Evolutionary conservation across 2,329 filamentous ascomycete genomes (phyloP).

Genomic region (Alternaria longipes): DNA sequence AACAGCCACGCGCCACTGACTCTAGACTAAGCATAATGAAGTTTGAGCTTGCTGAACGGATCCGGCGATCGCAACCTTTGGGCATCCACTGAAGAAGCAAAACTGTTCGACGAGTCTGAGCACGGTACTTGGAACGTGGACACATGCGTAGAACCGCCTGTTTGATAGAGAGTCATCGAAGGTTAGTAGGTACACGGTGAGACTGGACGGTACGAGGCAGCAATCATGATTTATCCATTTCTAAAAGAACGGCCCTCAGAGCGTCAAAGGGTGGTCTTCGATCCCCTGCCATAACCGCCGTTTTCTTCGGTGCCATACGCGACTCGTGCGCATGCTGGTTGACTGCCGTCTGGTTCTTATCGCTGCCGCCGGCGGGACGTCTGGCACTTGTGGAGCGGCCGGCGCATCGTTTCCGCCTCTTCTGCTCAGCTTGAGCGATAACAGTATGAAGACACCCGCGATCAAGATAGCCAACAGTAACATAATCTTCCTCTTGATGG

Average conservation of each 20-base stretch:
- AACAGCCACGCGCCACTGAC: neutral
- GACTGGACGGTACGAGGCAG: conserved; percentile 10
- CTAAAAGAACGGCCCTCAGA: neutral
- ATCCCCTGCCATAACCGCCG: conserved; percentile 41
- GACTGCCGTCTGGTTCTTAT: conserved; percentile 29
- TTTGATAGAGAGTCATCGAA: neutral
- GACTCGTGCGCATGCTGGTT: conserved; percentile 27
- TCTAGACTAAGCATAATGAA: neutral
- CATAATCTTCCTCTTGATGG: conserved; percentile 91
- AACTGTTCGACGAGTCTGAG: neutral
- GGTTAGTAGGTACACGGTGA: neutral
- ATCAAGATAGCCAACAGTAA: conserved; percentile 86
- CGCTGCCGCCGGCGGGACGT: conserved; percentile 29
- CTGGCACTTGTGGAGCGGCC: conserved; percentile 27
- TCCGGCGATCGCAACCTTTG: neutral
- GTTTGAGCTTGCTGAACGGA: neutral
- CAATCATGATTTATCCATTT: conserved; percentile 18
- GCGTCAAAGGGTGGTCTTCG: conserved; percentile 21
- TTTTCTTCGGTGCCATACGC: conserved; percentile 49
- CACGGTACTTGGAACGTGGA: neutral
- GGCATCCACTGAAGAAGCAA: neutral
- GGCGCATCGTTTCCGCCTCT: conserved; percentile 41
- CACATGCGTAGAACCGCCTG: neutral
- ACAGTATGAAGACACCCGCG: conserved; percentile 84
- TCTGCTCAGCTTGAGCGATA: conserved; percentile 78